Conservation (phyloP, 2,329 filamentous ascomycete genomes). For the Talaromyces sp. region DNA sequence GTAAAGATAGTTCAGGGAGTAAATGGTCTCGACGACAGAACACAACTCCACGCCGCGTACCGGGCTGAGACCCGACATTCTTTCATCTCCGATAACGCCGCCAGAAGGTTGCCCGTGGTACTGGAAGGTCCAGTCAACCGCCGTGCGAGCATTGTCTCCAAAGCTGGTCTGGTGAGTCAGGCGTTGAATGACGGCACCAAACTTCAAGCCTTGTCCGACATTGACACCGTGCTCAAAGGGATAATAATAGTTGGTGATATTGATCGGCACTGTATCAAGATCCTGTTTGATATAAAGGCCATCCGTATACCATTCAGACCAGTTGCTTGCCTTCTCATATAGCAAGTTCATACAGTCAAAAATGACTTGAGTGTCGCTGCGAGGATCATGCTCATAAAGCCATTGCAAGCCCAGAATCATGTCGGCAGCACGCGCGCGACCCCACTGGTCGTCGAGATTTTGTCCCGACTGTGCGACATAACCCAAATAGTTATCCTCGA, state of each 20-base stretch:
- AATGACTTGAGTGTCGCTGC: constrained; percentile 28
- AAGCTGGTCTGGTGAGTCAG: constrained; percentile 41
- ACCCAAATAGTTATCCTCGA: constrained; percentile 48
- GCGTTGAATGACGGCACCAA: constrained; percentile 39
- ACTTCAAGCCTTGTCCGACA: constrained; percentile 43
- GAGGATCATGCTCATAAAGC: constrained; percentile 42
- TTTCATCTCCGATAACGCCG: constrained; percentile 46
- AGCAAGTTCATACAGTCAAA: constrained; percentile 41
- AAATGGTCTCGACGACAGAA: constrained; percentile 48
- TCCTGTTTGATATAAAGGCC: constrained; percentile 32
- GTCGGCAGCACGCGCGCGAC: constrained; percentile 35
- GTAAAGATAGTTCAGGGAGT: constrained; percentile 48
- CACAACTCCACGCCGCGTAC: constrained; percentile 45
- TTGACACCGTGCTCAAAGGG: constrained; percentile 45
- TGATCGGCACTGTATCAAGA: constrained; percentile 24
- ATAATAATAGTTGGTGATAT: constrained; percentile 27
- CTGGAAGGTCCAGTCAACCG: constrained; percentile 42
- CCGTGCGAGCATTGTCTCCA: constrained; percentile 33
- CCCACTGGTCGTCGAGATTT: constrained; percentile 38
- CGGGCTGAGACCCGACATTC: constrained; percentile 40
- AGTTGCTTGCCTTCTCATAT: constrained; percentile 34
- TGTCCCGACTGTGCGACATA: constrained; percentile 42
- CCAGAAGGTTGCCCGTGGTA: constrained; percentile 47
- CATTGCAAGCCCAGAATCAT: constrained; percentile 44
- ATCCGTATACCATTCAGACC: constrained; percentile 36